Evolutionary conservation across 345 rosid species (phyloP), one percentile per base, ranked within the genome.

Genomic region (Eucalyptus guilfoylei): DNA sequence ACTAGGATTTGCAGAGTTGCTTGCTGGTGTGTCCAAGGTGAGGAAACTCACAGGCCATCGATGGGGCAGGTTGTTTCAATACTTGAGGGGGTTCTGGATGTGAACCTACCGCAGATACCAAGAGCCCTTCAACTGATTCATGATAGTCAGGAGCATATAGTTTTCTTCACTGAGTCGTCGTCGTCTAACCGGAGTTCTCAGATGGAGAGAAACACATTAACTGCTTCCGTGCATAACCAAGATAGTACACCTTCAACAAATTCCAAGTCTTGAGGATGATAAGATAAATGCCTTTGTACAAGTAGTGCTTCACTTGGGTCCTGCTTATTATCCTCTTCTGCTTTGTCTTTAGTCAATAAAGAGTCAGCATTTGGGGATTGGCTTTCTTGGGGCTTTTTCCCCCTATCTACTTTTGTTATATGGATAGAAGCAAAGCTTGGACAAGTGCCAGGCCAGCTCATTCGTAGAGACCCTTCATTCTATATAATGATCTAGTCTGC

Each of bases 1-100:
- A 67, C 80, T 15, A 92, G 94, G 92, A 89, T 94, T 26, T 95
- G 96, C 89, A 95, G 91, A 90, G 94, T 95, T 17, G 98, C 97
- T 42, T 95, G 96, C 88, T 96, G 98, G 98, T 97, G 99, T 62
- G 91, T 96, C 80, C 99, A 97, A 89, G 98, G 94, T 81, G 96
- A 95, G 37, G 99, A 96, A 90, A 87, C 58, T 86, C 95, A 92
- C 49, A 93, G 99, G 89, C 98, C 96, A 64, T 45, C 97, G 37
- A 97, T 97, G 97, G 93, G 97, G 48, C 98, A 95, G 90, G 94
- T 96, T 19, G 99, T 96, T 92, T 98, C 94, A 91, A 94, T 96
- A 87, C 96, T 97, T 14, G 98, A 96, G 88, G 96, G 97, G 85
- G 92, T 95, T 30, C 86, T 92, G 90, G 96, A 94, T 48, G 95